Evolutionary conservation across 805 yeast genomes (phyloP).

Genomic region (Pichia thaimueangensis): DNA sequence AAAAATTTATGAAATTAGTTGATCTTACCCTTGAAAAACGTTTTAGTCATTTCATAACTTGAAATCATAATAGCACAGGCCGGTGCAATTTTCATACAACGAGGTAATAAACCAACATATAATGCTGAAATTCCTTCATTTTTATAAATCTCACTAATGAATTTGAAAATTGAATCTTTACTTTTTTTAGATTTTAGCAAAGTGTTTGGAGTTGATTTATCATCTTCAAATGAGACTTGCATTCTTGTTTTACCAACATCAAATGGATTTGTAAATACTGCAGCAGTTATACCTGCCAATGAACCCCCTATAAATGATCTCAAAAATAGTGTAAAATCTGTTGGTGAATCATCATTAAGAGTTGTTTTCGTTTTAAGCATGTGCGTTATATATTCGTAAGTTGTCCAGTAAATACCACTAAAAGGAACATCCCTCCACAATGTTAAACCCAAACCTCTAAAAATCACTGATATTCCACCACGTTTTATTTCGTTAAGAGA

Average conservation of each 20-base stretch:
- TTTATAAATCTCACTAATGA: conserved; percentile 53
- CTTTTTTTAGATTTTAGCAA: conserved; percentile 11
- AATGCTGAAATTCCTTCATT: conserved; percentile 78
- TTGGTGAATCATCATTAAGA: conserved; percentile 17
- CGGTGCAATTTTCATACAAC: conserved; percentile 89
- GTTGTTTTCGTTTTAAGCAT: conserved; percentile 21
- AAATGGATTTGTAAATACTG: conserved; percentile 85
- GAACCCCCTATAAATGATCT: conserved; percentile 79
- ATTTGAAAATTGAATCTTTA: conserved; percentile 58
- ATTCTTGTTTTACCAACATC: conserved; percentile 95
- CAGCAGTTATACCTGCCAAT: conserved; percentile 77
- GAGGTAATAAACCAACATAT: conserved; percentile 82
- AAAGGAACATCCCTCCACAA: conserved; percentile 98
- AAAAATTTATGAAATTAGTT: background rate
- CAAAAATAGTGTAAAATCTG: conserved; percentile 31
- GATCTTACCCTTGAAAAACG: conserved; percentile 33
- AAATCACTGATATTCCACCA: conserved; percentile 60
- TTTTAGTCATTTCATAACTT: conserved; percentile 84
- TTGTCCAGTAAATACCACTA: conserved; percentile 90
- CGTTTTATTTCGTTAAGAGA: conserved; percentile 36
- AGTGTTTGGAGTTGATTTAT: conserved; percentile 11
- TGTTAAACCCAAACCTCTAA: conserved; percentile 81
- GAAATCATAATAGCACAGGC: conserved; percentile 98
- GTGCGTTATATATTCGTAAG: conserved; percentile 52
- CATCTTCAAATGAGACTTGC: conserved; percentile 51